Percentiles rank a stretch among this genome's conserved stretches.
Evolutionary conservation across 2,329 filamentous ascomycete species (phyloP).

Genomic region (Alternaria consortialis): DNA sequence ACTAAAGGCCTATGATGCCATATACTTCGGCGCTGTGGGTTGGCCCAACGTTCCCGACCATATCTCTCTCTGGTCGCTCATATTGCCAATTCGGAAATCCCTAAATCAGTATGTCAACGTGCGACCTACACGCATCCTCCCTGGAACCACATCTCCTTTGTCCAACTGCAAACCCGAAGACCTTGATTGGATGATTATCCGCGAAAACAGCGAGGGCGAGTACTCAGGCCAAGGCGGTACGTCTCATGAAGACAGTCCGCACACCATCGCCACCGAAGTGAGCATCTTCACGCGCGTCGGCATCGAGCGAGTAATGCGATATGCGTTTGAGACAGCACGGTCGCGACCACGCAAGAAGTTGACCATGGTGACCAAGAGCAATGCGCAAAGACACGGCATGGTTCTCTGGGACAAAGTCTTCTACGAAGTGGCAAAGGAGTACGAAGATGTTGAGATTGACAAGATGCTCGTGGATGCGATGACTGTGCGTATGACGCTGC

Average conservation of each 20-base stretch:
- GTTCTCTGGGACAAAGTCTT: constrained; percentile 60
- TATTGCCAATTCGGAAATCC: constrained; percentile 72
- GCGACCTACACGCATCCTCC: constrained; percentile 60
- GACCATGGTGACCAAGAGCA: constrained; percentile 61
- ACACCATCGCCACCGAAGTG: constrained; percentile 58
- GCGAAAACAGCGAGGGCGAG: constrained; percentile 60
- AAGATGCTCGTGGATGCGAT: constrained; percentile 63
- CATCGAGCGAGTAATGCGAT: constrained; percentile 59
- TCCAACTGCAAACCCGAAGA: constrained; percentile 46
- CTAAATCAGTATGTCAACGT: constrained; percentile 76
- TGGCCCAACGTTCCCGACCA: constrained; percentile 71
- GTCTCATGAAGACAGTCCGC: constrained; percentile 52
- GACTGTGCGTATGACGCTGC: constrained; percentile 59
- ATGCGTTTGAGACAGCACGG: constrained; percentile 58
- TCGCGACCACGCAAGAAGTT: constrained; percentile 56
- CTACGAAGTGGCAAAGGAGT: constrained; percentile 57
- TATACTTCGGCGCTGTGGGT: constrained; percentile 69
- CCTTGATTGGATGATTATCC: constrained; percentile 59
- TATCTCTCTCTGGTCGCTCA: constrained; percentile 72
- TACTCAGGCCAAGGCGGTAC: constrained; percentile 59
- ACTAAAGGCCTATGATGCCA: constrained; percentile 63
- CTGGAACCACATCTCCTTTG: constrained; percentile 54
- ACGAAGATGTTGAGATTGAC: constrained; percentile 56
- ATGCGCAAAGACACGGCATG: constrained; percentile 60
- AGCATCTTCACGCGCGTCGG: constrained; percentile 58